A percentile compares a stretch with the other conserved stretches of the same genome.
These are phyloP conservation scores for Lecanosticta acicola DNA, from an alignment of 2,329 filamentous ascomycete species.

Conservation along the genomic window DNA sequence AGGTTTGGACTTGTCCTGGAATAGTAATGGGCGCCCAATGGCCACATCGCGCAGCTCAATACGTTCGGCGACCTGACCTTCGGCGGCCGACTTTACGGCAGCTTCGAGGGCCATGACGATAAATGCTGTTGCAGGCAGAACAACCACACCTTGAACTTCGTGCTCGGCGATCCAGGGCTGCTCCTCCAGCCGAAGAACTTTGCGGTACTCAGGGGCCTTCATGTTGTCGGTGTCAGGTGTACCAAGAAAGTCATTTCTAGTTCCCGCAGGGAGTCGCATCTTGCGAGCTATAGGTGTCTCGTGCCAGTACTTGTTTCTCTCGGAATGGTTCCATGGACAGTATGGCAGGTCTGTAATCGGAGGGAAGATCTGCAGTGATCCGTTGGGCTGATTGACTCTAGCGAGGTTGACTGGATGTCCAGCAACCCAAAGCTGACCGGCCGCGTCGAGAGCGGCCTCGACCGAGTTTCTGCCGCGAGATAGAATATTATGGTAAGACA, in stretches of 20 bases:
- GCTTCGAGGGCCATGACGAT: slow-evolving; percentile 19
- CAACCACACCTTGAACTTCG: slow-evolving; percentile 6
- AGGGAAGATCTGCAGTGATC: background rate
- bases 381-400: background rate
- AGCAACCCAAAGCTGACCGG: background rate
- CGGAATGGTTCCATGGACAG: background rate
- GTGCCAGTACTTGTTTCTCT: slow-evolving; percentile 6
- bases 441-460: background rate
- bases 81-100: slow-evolving; percentile 6
- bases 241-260: background rate
- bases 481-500: background rate
- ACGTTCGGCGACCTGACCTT: slow-evolving; percentile 20
- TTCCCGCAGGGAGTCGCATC: background rate
- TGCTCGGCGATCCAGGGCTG: slow-evolving; percentile 25
- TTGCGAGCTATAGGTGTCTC: background rate
- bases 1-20: slow-evolving; percentile 1
- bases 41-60: slow-evolving; percentile 44
- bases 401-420: slow-evolving; percentile 1
- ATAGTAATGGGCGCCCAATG: slow-evolving; percentile 6
- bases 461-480: background rate
- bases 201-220: slow-evolving; percentile 19
- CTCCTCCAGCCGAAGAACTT: slow-evolving; percentile 19
- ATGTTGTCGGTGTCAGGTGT: background rate
- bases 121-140: slow-evolving; percentile 17
- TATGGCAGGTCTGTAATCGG: slow-evolving; percentile 1